Evolutionary conservation across 495 filamentous ascomycete species (phyloP).

Genomic region (Clohesyomyces aquaticus): DNA sequence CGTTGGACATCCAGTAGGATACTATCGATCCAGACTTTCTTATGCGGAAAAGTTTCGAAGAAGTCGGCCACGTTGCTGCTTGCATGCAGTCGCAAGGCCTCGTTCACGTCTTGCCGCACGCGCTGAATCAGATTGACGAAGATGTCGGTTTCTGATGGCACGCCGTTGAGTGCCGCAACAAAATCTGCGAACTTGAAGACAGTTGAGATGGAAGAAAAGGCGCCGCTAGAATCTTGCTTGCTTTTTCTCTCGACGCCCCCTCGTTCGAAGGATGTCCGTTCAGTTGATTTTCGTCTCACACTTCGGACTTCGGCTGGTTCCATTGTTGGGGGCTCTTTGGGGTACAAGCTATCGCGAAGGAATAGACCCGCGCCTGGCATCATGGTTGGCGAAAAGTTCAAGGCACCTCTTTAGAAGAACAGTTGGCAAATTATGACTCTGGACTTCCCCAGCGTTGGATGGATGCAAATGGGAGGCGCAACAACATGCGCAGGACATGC

Average conservation of each 20-base stretch:
- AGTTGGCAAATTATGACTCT: neutral
- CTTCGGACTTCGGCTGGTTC: neutral
- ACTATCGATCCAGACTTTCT: conserved; percentile 37
- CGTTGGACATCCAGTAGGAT: conserved; percentile 34
- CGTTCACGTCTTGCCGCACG: conserved; percentile 40
- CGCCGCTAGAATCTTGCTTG: conserved; percentile 23
- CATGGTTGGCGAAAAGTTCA: conserved; percentile 4
- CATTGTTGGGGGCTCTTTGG: conserved; percentile 1
- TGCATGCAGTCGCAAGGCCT: conserved; percentile 38
- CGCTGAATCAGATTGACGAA: conserved; percentile 42
- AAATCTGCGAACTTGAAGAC: conserved; percentile 43
- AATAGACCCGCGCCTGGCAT: conserved; percentile 19
- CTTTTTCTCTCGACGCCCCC: neutral
- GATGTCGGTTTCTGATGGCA: conserved; percentile 38
- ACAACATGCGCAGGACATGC: neutral
- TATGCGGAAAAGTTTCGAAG: conserved; percentile 26
- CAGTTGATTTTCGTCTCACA: conserved; percentile 15
- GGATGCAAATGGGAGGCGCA: neutral
- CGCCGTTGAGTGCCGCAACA: conserved; percentile 27
- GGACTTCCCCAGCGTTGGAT: neutral
- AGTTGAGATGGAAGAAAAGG: conserved; percentile 35
- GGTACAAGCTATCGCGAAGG: conserved; percentile 20
- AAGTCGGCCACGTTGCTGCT: conserved; percentile 19
- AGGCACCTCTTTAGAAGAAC: neutral
- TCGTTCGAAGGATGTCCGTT: conserved; percentile 16